Evolutionary conservation across 192 early-diverging fungal species (phyloP), one percentile per base, ranked within the genome.

Genomic region (Backusella sp.): DNA sequence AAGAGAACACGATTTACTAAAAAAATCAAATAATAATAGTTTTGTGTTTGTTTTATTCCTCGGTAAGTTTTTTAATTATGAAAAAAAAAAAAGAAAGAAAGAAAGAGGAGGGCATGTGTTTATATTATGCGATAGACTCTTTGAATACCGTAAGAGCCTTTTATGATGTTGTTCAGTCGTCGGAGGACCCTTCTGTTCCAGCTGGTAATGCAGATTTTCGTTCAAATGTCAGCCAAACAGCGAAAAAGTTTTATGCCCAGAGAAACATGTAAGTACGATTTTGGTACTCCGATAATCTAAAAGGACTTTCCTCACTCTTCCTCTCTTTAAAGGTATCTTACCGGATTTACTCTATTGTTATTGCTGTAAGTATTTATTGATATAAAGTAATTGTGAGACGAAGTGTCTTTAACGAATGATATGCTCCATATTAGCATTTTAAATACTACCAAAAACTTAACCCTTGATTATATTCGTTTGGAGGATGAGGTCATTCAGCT

Each of bases 231-330:
- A 77, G 70, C 34, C 30, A 83, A 9, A 77, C 84, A 44, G 85
- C 86, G 1, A 83, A 77, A 52, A 87, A 87, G 65, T 89, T 89
- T 68, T 89, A 89, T 66, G 83, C 83, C 28, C 88, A 89, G 67
- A 80, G 88, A 66, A 89, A 89, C 75, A 85, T 89, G 85, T 87
- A 84, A 66, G 80, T 76, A 0, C 0, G 4, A 0, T 26, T 53
- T 56, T 56, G 53, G 9, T 56, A 56, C 53, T 56, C 53, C 53
- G 53, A 39, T 39, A 39, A 32, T 39, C 11, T 39, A 39, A 39
- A 39, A 32, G 30, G 30, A 32, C 30, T 32, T 49, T 2, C 3
- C 52, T 53, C n/a, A 7, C n/a, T 6, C 6, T 19, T 9, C 32
- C 37, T 7, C 1, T 32, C 12, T 68, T 1, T 35, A 35, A 28